Evolutionary conservation across 2,329 filamentous ascomycete genomes (phyloP).

Genomic region (Ceratocystis cubensis): DNA sequence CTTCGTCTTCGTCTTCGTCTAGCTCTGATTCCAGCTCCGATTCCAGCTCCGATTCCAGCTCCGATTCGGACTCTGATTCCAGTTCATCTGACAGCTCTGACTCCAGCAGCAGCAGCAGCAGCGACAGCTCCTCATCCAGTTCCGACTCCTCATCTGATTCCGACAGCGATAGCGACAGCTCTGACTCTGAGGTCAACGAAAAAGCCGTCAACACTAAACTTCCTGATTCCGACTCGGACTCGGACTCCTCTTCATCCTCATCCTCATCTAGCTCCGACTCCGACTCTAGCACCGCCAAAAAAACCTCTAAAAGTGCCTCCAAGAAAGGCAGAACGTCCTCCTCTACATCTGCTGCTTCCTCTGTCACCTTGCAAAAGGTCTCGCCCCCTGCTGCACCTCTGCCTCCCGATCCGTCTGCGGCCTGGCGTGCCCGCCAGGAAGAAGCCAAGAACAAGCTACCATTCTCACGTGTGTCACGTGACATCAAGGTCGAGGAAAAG

Average conservation of each 20-base stretch:
- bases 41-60: slow-evolving; percentile 22
- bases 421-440: slow-evolving; percentile 31
- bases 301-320: slow-evolving; percentile 24
- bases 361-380: slow-evolving; percentile 41
- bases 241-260: not conserved
- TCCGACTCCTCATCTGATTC: slow-evolving; percentile 11
- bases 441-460: slow-evolving; percentile 49
- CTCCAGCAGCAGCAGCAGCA: slow-evolving; percentile 24
- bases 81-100: slow-evolving; percentile 23
- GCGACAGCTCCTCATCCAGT: slow-evolving; percentile 24
- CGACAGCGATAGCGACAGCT: not conserved
- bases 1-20: slow-evolving; percentile 25
- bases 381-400: slow-evolving; percentile 41
- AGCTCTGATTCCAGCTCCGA: slow-evolving; percentile 21
- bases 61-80: slow-evolving; percentile 18
- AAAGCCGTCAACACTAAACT: too few species aligned
- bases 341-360: slow-evolving; percentile 33
- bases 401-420: slow-evolving; percentile 37
- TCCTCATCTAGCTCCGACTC: slow-evolving; percentile 23
- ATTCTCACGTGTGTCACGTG: slow-evolving; percentile 65
- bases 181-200: too few species aligned
- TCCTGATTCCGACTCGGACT: too few species aligned
- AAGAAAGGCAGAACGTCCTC: slow-evolving; percentile 32
- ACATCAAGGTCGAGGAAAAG: slow-evolving; percentile 53
- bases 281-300: slow-evolving; percentile 20